Conservation (phyloP, 345 rosid species). For the Raphanus sativus region DNA sequence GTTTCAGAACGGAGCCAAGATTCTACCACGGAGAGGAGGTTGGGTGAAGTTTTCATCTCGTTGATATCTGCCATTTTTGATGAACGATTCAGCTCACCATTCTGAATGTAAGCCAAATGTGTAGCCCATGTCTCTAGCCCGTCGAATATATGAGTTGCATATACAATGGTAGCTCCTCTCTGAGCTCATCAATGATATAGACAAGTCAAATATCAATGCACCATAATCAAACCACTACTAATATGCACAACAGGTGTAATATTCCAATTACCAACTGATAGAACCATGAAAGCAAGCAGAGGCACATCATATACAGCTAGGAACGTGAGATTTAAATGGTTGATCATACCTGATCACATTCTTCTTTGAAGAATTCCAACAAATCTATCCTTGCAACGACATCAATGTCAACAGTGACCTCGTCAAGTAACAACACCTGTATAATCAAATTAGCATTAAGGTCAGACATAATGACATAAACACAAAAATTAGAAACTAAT, state of each 20-base stretch:
- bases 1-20: constrained; percentile 84
- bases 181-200: constrained; percentile 12
- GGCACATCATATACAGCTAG: too few species aligned
- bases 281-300: neutral
- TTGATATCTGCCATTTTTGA: constrained; percentile 52
- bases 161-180: constrained; percentile 90
- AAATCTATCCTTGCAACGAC: constrained; percentile 95
- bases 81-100: constrained; percentile 65
- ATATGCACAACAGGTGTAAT: neutral
- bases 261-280: neutral
- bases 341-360: constrained; percentile 72
- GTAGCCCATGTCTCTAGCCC: constrained; percentile 94
- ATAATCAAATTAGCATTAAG: neutral
- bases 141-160: constrained; percentile 91
- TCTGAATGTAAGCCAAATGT: constrained; percentile 81
- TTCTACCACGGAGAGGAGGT: constrained; percentile 83
- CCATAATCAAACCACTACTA: too few species aligned
- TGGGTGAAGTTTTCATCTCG: constrained; percentile 64
- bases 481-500: neutral
- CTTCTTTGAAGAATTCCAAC: constrained; percentile 82
- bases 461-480: neutral
- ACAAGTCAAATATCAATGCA: constrained; percentile 18
- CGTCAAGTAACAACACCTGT: constrained; percentile 91
- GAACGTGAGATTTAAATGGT: neutral
- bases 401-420: constrained; percentile 94